Evolutionary conservation across 352 stramenopile species (phyloP).

Genomic region (Pythium volutum): DNA sequence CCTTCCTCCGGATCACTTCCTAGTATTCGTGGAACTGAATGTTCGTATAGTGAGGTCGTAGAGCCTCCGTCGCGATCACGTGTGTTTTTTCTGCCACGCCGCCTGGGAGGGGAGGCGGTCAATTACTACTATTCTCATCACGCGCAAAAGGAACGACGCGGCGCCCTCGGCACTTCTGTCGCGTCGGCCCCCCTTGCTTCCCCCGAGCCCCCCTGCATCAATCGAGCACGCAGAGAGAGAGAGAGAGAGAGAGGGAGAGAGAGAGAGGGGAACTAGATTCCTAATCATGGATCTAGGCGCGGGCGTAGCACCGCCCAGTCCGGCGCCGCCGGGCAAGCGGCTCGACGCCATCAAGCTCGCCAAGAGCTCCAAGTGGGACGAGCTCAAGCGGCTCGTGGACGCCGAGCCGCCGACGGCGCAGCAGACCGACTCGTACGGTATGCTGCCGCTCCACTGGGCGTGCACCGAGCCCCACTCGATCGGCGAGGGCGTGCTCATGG

Average conservation of each 20-base stretch:
- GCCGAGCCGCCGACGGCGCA: conserved; percentile 60
- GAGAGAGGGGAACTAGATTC: neutral
- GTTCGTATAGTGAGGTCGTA: neutral
- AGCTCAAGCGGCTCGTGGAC: conserved; percentile 73
- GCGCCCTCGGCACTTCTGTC: neutral
- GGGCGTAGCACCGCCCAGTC: neutral
- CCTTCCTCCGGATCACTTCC: neutral
- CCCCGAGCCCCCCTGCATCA: no score
- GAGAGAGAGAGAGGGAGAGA: neutral
- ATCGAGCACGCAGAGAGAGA: neutral
- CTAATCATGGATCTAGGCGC: conserved; percentile 8
- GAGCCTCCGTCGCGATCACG: neutral
- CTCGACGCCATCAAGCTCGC: conserved; percentile 84
- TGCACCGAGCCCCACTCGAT: conserved; percentile 82
- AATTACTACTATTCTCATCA: neutral
- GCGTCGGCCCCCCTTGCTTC: no score
- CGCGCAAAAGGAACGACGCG: neutral
- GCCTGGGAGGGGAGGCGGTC: neutral
- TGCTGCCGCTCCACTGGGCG: conserved; percentile 86
- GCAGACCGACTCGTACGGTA: conserved; percentile 83
- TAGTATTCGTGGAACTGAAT: neutral
- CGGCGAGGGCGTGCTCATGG: conserved; percentile 65
- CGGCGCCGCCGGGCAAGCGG: conserved; percentile 34
- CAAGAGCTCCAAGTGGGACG: conserved; percentile 78
- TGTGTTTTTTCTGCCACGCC: neutral